Evolutionary conservation across 2,329 filamentous ascomycete genomes (phyloP), one percentile per base, ranked within the genome.

Genomic region (Venturia carpophila): DNA sequence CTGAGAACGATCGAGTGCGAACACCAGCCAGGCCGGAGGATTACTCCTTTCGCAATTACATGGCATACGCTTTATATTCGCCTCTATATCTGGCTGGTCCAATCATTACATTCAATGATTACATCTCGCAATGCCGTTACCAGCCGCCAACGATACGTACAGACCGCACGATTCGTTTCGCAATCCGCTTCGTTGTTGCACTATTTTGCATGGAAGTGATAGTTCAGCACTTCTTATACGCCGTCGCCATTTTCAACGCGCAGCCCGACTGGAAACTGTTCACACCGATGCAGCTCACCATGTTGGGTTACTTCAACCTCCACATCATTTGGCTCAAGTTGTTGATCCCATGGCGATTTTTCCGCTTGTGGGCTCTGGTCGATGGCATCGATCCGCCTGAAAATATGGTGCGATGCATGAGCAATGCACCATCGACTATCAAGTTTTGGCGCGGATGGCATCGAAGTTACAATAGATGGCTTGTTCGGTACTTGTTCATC

Each of bases 251-350:
- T 71, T 89, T 88, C 71, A 90, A 95, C 73, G 83, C 88, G 1
- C 81, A 83, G 24, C 92, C 92, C 0, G 80, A 87, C 68, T 99
- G 94, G 94, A 80, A 81, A 37, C 79, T 86, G 30, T 97, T 97
- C 78, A 90, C 91, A 0, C 87, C 94, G 0, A 87, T 90, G 56
- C 91, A 99, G 74, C 85, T 99, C 55, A 89, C 86, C 72, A 87
- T 99, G 79, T 83, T 99, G 15, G 94, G 91, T 45, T 97, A 89
- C 79, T 95, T 97, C 81, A 97, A 97, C 76, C 86, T 99, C 15
- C 91, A 96, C 78, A 86, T 97, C 73, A 95, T 99, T 75, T 99
- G 95, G 95, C 83, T 99, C 60, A 99, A 99, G 75, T 86, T 99
- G 1, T 86, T 99, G 5, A 85, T 99, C 9, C 94, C 94, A 0